A percentile compares a stretch with the other conserved stretches of the same genome.
phyloP scores from a whole-genome alignment of 352 stramenopile genomes.

The Peronosclerospora sorghi region DNA sequence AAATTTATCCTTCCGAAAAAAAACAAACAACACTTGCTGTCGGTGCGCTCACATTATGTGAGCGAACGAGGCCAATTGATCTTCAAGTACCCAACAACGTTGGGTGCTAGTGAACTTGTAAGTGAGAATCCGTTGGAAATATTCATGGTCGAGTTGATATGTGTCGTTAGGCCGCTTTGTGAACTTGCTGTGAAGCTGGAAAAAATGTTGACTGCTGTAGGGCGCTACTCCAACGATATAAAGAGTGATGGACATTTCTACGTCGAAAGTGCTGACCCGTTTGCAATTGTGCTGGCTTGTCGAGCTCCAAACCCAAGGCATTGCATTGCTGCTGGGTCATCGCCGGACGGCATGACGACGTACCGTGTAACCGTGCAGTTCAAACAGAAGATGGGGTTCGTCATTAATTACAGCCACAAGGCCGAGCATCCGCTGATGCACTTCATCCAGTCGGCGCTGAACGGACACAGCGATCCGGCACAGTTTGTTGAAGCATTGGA shows the following conservation, averaged over 20 bases:
- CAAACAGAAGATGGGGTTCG: constrained; percentile 82
- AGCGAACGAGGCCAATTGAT: constrained; percentile 65
- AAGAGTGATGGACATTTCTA: constrained; percentile 69
- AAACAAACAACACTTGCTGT: constrained; percentile 42
- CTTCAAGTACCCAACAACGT: constrained; percentile 67
- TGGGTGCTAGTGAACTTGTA: constrained; percentile 53
- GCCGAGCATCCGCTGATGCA: constrained; percentile 76
- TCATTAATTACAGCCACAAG: constrained; percentile 83
- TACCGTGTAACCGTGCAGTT: constrained; percentile 79
- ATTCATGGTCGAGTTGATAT: constrained; percentile 85
- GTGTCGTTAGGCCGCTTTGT: constrained; percentile 75
- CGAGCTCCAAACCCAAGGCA: constrained; percentile 58
- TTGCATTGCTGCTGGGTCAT: constrained; percentile 59
- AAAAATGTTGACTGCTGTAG: constrained; percentile 46
- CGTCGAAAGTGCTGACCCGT: constrained; percentile 77
- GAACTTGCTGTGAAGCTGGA: constrained; percentile 76
- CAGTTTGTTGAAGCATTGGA: constrained; percentile 77
- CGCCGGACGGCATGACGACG: constrained; percentile 55
- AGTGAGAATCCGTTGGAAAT: constrained; percentile 78
- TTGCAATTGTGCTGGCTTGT: constrained; percentile 69
- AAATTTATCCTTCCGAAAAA: constrained; percentile 58
- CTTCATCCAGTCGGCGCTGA: constrained; percentile 78
- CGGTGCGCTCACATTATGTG: constrained; percentile 60
- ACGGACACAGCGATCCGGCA: constrained; percentile 65
- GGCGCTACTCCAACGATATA: constrained; percentile 68